Conservation (phyloP, 2,329 filamentous ascomycete species). For the Clarireedia paspali region DNA sequence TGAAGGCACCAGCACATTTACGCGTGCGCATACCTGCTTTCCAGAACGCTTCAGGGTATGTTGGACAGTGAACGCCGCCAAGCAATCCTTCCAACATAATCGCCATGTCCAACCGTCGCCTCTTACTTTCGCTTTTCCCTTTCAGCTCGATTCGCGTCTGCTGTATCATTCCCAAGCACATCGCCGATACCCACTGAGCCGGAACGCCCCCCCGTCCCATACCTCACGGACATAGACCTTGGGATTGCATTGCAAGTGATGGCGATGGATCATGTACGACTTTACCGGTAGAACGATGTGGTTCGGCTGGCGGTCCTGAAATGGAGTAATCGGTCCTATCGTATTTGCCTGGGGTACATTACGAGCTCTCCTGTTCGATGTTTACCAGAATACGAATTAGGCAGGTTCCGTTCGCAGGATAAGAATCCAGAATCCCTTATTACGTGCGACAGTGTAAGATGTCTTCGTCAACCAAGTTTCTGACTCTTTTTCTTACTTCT, state of each 20-base stretch:
- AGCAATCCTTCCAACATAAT: neutral
- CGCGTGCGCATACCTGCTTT: too few relatives aligned
- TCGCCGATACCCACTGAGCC: neutral
- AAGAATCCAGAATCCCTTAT: neutral
- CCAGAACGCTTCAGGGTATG: too few relatives aligned
- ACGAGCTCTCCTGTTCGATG: neutral
- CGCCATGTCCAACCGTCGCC: neutral
- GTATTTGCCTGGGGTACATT: neutral
- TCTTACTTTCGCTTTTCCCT: neutral
- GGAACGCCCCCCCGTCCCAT: neutral
- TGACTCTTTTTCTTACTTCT: neutral
- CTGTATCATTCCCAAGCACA: neutral
- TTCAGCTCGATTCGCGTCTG: constrained; percentile 1
- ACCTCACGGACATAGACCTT: neutral
- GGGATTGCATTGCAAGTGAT: neutral
- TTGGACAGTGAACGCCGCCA: too few relatives aligned
- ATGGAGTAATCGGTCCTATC: constrained; percentile 6
- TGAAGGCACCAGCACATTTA: too few relatives aligned
- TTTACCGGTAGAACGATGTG: neutral
- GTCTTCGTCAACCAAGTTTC: neutral
- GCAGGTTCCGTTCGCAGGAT: neutral
- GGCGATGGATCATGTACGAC: neutral
- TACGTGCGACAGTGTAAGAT: constrained; percentile 4
- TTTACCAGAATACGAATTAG: constrained; percentile 3
- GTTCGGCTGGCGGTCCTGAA: neutral